Evolutionary conservation across 164 flowering plant genomes (phyloP), one percentile per base, ranked within the genome.

Genomic region (Taxillus chinensis): DNA sequence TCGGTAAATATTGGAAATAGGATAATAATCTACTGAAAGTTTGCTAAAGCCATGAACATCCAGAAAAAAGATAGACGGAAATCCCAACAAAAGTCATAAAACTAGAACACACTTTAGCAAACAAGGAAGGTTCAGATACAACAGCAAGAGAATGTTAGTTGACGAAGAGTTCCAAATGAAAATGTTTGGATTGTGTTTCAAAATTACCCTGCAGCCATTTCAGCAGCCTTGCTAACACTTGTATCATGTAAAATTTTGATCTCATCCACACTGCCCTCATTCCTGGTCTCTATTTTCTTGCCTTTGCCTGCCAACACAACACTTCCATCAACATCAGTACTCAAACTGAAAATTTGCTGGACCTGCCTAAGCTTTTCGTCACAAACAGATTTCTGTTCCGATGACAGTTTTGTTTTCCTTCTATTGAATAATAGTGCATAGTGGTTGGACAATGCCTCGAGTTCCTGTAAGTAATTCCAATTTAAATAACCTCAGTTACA

Each of bases 181-280:
- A 27, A 27, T 27, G 27, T 8, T 39, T 57, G 60, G 5, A 39
- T 38, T 37, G 27, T 27, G 27, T 5, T 9, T 6, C 37, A 58
- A 42, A 3, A 41, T 73, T 86, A 95, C 99, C 99, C 96, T 27
- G 96, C 86, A 75, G 98, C 99, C 90, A 95, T 82, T 50, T 91
- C 90, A 61, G 98, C 97, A 82, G 99, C 99, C 74, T 95, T 87
- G 67, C 75, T 83, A 69, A 89, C 85, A 75, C 99, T 91, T 42
- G 96, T 75, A 69, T 87, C 93, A 73, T 86, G 80, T 62, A 95
- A 70, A 45, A 13, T 76, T 68, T 82, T 86, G 74, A 91, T 78
- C 79, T 95, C 99, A 72, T 75, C 76, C 4, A 70, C 75, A 66
- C 73, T 70, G 55, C 73, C 83, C 50, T 77, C 85, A 49, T 68